Evolutionary conservation across 2,329 filamentous ascomycete genomes (phyloP).

Genomic region (Decorospora gaudefroyi): DNA sequence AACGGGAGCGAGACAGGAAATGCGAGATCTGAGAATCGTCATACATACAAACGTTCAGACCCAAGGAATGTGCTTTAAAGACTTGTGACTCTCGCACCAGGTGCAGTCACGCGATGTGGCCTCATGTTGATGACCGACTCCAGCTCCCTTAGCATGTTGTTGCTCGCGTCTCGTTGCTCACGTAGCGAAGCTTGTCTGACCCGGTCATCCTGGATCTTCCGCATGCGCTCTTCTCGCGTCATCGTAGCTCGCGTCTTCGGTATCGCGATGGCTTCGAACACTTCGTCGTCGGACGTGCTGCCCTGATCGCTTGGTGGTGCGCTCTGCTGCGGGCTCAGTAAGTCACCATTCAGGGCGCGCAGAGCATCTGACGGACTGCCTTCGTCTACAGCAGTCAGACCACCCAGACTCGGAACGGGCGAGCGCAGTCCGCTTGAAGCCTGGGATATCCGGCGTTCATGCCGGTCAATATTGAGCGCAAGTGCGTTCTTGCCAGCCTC

Average conservation of each 20-base stretch:
- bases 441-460: slow-evolving; percentile 64
- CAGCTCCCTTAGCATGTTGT: slow-evolving; percentile 88
- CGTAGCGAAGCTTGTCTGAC: slow-evolving; percentile 71
- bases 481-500: slow-evolving; percentile 75
- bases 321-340: slow-evolving; percentile 51
- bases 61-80: slow-evolving; percentile 30
- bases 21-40: slow-evolving; percentile 16
- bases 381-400: slow-evolving; percentile 62
- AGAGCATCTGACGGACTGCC: slow-evolving; percentile 68
- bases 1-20: slow-evolving; percentile 6
- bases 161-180: slow-evolving; percentile 78
- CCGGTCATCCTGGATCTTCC: slow-evolving; percentile 85
- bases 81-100: slow-evolving; percentile 41
- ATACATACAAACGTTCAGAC: slow-evolving; percentile 18
- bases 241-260: slow-evolving; percentile 69
- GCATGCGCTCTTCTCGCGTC: slow-evolving; percentile 83
- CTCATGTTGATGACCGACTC: slow-evolving; percentile 74
- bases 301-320: slow-evolving; percentile 54
- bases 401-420: slow-evolving; percentile 63
- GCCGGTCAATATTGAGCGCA: slow-evolving; percentile 78
- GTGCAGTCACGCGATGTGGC: slow-evolving; percentile 31
- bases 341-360: slow-evolving; percentile 75
- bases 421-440: slow-evolving; percentile 56
- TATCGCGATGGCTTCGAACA: slow-evolving; percentile 89
- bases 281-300: slow-evolving; percentile 67